Conservation (phyloP, 768 basidiomycete genomes). For the Macrocybe gigantea region DNA sequence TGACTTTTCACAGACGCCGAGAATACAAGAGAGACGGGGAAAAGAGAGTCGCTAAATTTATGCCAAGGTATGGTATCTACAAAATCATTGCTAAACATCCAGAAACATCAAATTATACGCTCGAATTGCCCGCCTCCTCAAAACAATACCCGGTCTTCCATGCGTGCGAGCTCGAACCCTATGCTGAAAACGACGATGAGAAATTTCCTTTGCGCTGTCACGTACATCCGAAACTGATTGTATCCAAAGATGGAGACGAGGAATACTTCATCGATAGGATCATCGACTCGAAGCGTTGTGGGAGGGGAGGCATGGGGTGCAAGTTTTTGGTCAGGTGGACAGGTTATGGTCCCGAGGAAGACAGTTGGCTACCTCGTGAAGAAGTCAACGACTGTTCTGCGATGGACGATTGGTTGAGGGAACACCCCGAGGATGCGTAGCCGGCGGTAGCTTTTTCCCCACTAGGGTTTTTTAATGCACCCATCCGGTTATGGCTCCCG, state of each 20-base stretch:
- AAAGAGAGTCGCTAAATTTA: conserved; percentile 27
- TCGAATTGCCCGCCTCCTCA: conserved; percentile 5
- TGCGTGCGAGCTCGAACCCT: background rate
- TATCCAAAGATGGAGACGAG: background rate
- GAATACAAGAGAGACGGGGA: conserved; percentile 17
- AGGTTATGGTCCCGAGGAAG: conserved; percentile 11
- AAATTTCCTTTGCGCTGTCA: background rate
- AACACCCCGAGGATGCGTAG: background rate
- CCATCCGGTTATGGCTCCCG: background rate
- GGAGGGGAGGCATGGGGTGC: conserved; percentile 8
- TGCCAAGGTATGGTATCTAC: conserved; percentile 23
- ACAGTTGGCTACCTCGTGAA: background rate
- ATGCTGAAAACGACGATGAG: background rate
- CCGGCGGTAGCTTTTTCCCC: background rate
- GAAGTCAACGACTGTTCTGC: conserved; percentile 15
- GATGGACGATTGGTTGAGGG: conserved; percentile 11
- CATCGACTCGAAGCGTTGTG: background rate
- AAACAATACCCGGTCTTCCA: background rate
- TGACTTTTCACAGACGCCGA: conserved; percentile 13
- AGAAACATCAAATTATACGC: conserved; percentile 14
- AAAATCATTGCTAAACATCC: conserved; percentile 12
- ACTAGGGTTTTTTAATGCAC: background rate
- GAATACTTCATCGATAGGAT: background rate
- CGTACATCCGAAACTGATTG: background rate
- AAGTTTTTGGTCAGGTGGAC: conserved; percentile 17